phyloP scores from a whole-genome alignment of 768 basidiomycete genomes.

The Collybia sordida region DNA sequence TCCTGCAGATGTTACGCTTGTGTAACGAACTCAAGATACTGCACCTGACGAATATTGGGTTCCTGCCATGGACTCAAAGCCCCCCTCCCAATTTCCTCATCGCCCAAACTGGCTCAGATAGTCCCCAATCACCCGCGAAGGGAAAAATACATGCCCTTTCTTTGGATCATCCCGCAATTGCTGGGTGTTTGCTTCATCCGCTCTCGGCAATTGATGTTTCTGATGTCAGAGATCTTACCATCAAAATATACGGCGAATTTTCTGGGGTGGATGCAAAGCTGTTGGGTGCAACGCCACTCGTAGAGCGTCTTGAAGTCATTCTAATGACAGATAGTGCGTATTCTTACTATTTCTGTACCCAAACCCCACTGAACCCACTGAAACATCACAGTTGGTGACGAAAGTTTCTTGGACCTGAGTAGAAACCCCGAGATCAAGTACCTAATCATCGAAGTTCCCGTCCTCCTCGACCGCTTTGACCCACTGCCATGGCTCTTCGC shows the following conservation, averaged over 20 bases:
- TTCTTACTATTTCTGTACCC: background rate
- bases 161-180: background rate
- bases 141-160: background rate
- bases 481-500: slow-evolving; percentile 22
- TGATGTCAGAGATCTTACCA: background rate
- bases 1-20: background rate
- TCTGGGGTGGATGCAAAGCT: background rate
- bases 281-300: background rate
- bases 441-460: slow-evolving; percentile 17
- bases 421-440: slow-evolving; percentile 12
- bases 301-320: slow-evolving; percentile 7
- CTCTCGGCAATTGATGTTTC: slow-evolving; percentile 6
- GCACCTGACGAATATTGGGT: background rate
- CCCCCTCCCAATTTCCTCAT: background rate
- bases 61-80: background rate
- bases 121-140: background rate
- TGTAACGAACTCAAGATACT: background rate
- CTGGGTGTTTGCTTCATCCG: background rate
- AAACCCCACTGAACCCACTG: slow-evolving; percentile 17
- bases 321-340: slow-evolving; percentile 8
- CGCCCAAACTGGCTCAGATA: background rate
- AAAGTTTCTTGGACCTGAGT: slow-evolving; percentile 7
- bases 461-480: slow-evolving; percentile 22
- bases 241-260: background rate
- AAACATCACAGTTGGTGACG: slow-evolving; percentile 16